A percentile compares a stretch with the other conserved stretches of the same genome.
Conservation (phyloP, 1,284 basidiomycete genomes). For the Ustanciosporium gigantosporum region DNA sequence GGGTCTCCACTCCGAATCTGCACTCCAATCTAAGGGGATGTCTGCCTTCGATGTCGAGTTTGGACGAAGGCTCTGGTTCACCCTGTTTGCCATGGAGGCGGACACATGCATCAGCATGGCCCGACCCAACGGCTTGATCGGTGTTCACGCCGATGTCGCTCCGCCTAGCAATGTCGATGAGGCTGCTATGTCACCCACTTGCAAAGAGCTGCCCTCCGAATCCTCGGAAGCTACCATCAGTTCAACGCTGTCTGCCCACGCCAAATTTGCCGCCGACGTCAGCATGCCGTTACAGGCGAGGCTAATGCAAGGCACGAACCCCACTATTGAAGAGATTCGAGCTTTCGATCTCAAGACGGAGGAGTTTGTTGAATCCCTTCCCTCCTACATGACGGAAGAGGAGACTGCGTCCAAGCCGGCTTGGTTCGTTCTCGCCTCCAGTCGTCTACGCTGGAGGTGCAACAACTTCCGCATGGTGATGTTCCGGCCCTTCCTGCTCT, state of each 20-base stretch:
- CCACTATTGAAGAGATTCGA: conserved; percentile 37
- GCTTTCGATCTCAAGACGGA: conserved; percentile 36
- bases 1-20: conserved; percentile 34
- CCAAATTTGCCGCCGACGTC: conserved; percentile 37
- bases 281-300: conserved; percentile 36
- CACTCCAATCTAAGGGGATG: conserved; percentile 22
- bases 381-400: conserved; percentile 33
- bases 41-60: conserved; percentile 36
- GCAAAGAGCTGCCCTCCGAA: conserved; percentile 20
- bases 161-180: conserved; percentile 37
- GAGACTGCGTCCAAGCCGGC: conserved; percentile 18
- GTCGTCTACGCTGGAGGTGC: conserved; percentile 34
- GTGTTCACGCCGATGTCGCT: conserved; percentile 33
- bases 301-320: conserved; percentile 27
- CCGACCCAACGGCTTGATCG: conserved; percentile 31
- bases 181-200: conserved; percentile 30
- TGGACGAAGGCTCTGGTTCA: conserved; percentile 34
- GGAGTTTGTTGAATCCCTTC: conserved; percentile 35
- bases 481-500: conserved; percentile 42
- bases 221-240: conserved; percentile 23
- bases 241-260: conserved; percentile 34
- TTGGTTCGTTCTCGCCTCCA: conserved; percentile 34
- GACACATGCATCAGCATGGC: conserved; percentile 39
- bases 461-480: conserved; percentile 46
- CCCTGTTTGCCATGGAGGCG: conserved; percentile 43